These are phyloP conservation scores for Croton laevigatus DNA, from an alignment of 441 rosid species.

Conservation along the genomic window DNA sequence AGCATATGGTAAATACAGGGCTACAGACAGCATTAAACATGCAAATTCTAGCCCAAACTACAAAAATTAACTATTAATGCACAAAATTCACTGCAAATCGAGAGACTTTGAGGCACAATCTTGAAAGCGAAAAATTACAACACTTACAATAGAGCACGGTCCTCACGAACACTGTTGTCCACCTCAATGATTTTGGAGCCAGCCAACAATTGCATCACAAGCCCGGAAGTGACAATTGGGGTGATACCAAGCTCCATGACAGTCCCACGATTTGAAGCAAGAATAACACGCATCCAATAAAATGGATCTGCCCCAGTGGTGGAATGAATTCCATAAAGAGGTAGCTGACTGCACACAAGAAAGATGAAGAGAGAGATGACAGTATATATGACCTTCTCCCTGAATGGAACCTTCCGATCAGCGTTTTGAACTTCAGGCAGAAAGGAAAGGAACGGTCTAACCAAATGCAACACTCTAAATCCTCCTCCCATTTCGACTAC, in stretches of 20 bases:
- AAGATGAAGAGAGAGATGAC: slow-evolving; percentile 82
- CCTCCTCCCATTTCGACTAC: slow-evolving; percentile 66
- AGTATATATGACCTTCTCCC: slow-evolving; percentile 88
- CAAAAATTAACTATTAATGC: not conserved
- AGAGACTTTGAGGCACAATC: not conserved
- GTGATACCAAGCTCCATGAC: slow-evolving; percentile 97
- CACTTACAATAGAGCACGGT: slow-evolving; percentile 52
- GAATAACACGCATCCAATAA: slow-evolving; percentile 92
- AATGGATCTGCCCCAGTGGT: slow-evolving; percentile 91
- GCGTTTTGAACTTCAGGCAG: slow-evolving; percentile 70
- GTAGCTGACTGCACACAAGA: slow-evolving; percentile 89
- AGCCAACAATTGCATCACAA: slow-evolving; percentile 81
- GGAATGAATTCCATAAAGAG: slow-evolving; percentile 82
- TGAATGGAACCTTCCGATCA: slow-evolving; percentile 69
- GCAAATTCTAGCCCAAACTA: not conserved
- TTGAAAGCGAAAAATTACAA: not conserved
- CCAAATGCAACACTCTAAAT: slow-evolving; percentile 80
- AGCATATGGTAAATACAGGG: not conserved
- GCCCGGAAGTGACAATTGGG: slow-evolving; percentile 84
- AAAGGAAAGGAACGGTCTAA: slow-evolving; percentile 66
- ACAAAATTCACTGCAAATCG: not conserved
- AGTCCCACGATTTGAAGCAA: slow-evolving; percentile 85
- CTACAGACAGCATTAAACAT: not conserved
- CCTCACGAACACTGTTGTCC: slow-evolving; percentile 89
- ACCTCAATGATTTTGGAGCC: slow-evolving; percentile 84